phyloP scores from a whole-genome alignment of 169 alveolate genomes.

The Plasmodium gallinaceum region DNA sequence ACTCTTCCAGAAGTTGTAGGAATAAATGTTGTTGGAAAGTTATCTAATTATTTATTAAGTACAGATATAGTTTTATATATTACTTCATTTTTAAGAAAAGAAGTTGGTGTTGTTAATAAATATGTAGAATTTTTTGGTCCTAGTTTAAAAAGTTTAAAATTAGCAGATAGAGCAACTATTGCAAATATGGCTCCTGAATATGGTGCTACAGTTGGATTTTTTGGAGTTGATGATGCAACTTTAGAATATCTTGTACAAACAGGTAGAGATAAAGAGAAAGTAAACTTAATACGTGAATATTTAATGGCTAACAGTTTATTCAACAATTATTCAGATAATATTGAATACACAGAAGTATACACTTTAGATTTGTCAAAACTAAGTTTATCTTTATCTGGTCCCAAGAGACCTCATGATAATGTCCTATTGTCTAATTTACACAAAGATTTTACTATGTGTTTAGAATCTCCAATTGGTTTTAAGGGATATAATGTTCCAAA shows the following conservation, averaged over 20 bases:
- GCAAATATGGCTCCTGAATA: conserved; percentile 98
- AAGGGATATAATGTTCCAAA: conserved; percentile 87
- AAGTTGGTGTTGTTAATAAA: conserved; percentile 97
- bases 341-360: conserved; percentile 84
- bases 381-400: conserved; percentile 96
- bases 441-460: conserved; percentile 87
- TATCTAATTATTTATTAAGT: conserved; percentile 90
- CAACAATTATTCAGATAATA: conserved; percentile 59
- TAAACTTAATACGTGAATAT: conserved; percentile 91
- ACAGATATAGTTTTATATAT: conserved; percentile 95
- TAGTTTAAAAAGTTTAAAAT: conserved; percentile 90
- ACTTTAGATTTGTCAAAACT: conserved; percentile 94
- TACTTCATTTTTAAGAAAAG: conserved; percentile 91
- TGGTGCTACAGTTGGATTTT: conserved; percentile 98
- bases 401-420: conserved; percentile 98
- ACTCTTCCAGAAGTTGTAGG: conserved; percentile 97
- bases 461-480: conserved; percentile 86
- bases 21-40: conserved; percentile 93
- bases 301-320: conserved; percentile 77
- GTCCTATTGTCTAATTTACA: conserved; percentile 91
- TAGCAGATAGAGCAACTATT: conserved; percentile 96
- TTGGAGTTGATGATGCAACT: conserved; percentile 95
- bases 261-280: conserved; percentile 91
- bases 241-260: conserved; percentile 92
- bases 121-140: conserved; percentile 96